Percentiles rank a stretch among this genome's conserved stretches.
Conservation (phyloP, 805 yeast genomes). For the Kluyveromyces nonfermentans region DNA sequence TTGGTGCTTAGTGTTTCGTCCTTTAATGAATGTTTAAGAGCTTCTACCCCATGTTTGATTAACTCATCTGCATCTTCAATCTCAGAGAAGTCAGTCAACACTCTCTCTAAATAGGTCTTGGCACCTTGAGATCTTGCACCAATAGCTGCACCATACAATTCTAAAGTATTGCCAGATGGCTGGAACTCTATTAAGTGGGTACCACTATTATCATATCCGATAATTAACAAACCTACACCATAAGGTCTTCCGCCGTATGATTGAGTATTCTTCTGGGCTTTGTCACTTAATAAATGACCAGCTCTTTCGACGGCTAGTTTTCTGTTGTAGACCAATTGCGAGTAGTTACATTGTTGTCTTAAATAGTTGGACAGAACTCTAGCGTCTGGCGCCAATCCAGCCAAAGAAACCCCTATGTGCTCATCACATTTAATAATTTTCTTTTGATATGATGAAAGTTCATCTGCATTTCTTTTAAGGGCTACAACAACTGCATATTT, state of each 20-base stretch:
- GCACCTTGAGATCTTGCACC: constrained; percentile 99
- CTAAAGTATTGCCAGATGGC: constrained; percentile 90
- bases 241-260: constrained; percentile 95
- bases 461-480: constrained; percentile 92
- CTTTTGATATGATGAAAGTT: constrained; percentile 92
- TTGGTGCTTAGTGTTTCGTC: constrained; percentile 80
- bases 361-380: constrained; percentile 82
- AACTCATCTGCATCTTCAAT: constrained; percentile 58
- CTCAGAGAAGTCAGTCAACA: constrained; percentile 55
- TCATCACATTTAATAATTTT: constrained; percentile 86
- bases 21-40: constrained; percentile 89
- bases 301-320: constrained; percentile 79
- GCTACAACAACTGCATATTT: constrained; percentile 89
- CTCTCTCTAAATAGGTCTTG: constrained; percentile 87
- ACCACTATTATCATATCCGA: constrained; percentile 90
- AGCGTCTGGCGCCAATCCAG: constrained; percentile 98
- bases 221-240: constrained; percentile 88
- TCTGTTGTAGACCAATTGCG: constrained; percentile 75
- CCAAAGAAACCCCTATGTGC: constrained; percentile 90
- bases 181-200: constrained; percentile 91
- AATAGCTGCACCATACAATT: constrained; percentile 87
- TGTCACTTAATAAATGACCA: constrained; percentile 80
- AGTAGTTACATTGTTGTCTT: constrained; percentile 85
- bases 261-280: constrained; percentile 95
- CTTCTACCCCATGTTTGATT: constrained; percentile 77